phyloP scores from a whole-genome alignment of 805 yeast species.

The Teunomyces funiuensis region DNA sequence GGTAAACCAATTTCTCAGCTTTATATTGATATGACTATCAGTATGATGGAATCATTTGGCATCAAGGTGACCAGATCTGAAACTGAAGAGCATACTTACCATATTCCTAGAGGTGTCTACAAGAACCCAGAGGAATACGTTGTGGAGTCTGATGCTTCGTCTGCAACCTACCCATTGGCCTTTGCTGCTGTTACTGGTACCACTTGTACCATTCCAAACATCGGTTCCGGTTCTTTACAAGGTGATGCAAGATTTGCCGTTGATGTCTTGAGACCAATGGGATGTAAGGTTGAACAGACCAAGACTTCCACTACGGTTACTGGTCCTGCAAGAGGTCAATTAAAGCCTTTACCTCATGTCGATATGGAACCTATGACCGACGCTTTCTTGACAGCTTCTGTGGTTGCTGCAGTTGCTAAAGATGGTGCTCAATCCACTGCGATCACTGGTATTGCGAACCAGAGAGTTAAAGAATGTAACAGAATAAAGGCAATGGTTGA shows the following conservation, averaged over 20 bases:
- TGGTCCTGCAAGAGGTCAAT: slow-evolving; percentile 73
- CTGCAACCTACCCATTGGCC: slow-evolving; percentile 97
- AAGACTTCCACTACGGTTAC: slow-evolving; percentile 86
- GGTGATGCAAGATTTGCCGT: slow-evolving; percentile 97
- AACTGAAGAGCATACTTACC: slow-evolving; percentile 80
- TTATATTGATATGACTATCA: slow-evolving; percentile 95
- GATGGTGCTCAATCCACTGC: slow-evolving; percentile 54
- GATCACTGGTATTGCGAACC: slow-evolving; percentile 95
- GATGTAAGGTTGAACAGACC: slow-evolving; percentile 83
- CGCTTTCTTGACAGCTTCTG: slow-evolving; percentile 95
- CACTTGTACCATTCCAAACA: slow-evolving; percentile 88
- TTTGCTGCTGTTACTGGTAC: slow-evolving; percentile 96
- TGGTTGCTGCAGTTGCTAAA: slow-evolving; percentile 90
- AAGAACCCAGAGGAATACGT: slow-evolving; percentile 80
- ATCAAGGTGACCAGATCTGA: slow-evolving; percentile 66
- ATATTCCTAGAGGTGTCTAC: slow-evolving; percentile 83
- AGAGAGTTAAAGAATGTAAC: slow-evolving; percentile 96
- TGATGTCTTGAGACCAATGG: slow-evolving; percentile 93
- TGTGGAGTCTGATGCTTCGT: slow-evolving; percentile 94
- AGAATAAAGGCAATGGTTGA: slow-evolving; percentile 92
- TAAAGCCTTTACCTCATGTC: slow-evolving; percentile 69
- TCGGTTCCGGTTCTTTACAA: slow-evolving; percentile 87
- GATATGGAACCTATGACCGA: slow-evolving; percentile 99
- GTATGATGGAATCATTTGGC: slow-evolving; percentile 92
- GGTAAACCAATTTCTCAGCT: slow-evolving; percentile 96